A percentile compares a stretch with the other conserved stretches of the same genome.
Evolutionary conservation across 768 basidiomycete genomes (phyloP).

Genomic region (Lentinula sp.): DNA sequence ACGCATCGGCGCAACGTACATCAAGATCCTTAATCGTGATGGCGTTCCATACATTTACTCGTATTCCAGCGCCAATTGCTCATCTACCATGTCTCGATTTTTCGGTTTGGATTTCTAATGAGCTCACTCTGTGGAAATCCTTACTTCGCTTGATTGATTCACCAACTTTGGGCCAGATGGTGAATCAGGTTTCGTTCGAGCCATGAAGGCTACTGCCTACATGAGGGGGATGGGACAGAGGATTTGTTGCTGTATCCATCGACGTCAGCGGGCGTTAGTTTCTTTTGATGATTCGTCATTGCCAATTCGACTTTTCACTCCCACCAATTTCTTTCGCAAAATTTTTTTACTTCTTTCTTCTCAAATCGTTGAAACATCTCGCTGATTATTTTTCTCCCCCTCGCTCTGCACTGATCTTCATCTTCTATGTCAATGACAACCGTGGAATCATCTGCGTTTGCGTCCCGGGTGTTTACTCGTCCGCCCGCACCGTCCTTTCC

Average conservation of each 20-base stretch:
- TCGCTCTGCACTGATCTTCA: neutral
- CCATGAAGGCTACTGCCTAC: too few relatives aligned
- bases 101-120: too few relatives aligned
- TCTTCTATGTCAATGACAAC: neutral
- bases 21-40: neutral
- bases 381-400: neutral
- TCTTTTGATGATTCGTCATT: neutral
- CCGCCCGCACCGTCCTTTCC: conserved; percentile 7
- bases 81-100: too few relatives aligned
- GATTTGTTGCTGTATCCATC: neutral
- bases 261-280: neutral
- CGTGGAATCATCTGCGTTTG: neutral
- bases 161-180: too few relatives aligned
- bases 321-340: too few relatives aligned
- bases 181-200: too few relatives aligned
- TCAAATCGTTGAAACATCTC: neutral
- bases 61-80: too few relatives aligned
- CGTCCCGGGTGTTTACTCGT: neutral
- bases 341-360: neutral
- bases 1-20: neutral
- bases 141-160: too few relatives aligned
- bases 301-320: neutral
- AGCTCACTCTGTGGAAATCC: too few relatives aligned
- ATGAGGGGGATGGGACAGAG: too few relatives aligned
- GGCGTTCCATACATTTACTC: neutral